These are phyloP conservation scores for Trichoderma sp. DNA, from an alignment of 2,329 filamentous ascomycete genomes.

Conservation along the genomic window DNA sequence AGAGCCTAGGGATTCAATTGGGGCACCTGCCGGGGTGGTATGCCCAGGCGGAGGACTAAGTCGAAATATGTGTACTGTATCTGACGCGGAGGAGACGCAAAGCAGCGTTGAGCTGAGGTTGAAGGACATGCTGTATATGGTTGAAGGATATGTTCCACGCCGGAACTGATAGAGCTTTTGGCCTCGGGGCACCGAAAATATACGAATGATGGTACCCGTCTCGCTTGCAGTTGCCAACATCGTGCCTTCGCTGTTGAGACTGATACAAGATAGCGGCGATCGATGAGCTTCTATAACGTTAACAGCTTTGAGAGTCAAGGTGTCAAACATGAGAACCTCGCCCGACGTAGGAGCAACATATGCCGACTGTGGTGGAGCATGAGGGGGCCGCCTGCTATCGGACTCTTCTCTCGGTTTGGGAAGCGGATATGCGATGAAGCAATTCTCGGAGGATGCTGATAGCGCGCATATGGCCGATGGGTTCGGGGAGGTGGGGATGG, in stretches of 20 bases:
- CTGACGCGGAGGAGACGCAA: conserved; percentile 92
- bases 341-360: conserved; percentile 83
- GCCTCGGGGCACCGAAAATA: conserved; percentile 87
- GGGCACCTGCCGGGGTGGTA: conserved; percentile 36
- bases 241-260: conserved; percentile 88
- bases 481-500: conserved; percentile 91
- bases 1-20: conserved; percentile 41
- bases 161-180: conserved; percentile 96
- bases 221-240: conserved; percentile 92
- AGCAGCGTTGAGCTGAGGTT: conserved; percentile 90
- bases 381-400: conserved; percentile 63
- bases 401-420: conserved; percentile 67
- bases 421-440: conserved; percentile 90
- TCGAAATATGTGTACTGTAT: conserved; percentile 96
- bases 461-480: conserved; percentile 87
- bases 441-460: conserved; percentile 91
- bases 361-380: conserved; percentile 77
- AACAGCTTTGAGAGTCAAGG: conserved; percentile 82
- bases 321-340: conserved; percentile 90
- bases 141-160: conserved; percentile 89
- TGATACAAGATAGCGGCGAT: conserved; percentile 84
- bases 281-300: conserved; percentile 96
- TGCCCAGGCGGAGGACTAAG: conserved; percentile 53
- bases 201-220: conserved; percentile 94
- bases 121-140: conserved; percentile 98